These are phyloP conservation scores for Termitomyces heimii DNA, from an alignment of 768 basidiomycete species.

Conservation along the genomic window DNA sequence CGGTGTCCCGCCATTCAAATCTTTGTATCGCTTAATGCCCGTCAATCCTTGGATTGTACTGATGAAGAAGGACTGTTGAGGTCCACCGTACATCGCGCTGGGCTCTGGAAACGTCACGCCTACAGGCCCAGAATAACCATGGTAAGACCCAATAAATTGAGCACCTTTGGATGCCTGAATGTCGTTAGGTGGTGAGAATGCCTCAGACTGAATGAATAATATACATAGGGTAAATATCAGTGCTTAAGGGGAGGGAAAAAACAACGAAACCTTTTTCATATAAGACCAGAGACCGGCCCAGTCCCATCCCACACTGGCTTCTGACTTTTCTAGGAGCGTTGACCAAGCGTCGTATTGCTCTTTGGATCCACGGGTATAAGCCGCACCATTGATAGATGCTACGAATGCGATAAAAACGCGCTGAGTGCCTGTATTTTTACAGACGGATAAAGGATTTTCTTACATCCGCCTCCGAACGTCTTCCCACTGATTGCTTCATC, in stretches of 20 bases:
- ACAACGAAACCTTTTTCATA: conserved; percentile 37
- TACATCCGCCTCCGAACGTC: conserved; percentile 38
- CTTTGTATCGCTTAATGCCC: conserved; percentile 40
- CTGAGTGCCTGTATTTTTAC: not conserved
- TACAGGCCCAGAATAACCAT: conserved; percentile 48
- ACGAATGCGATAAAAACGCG: not conserved
- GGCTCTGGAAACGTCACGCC: conserved; percentile 44
- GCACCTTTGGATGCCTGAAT: conserved; percentile 42
- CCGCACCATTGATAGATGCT: conserved; percentile 45
- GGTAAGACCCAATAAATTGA: conserved; percentile 39
- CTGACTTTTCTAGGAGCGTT: conserved; percentile 29
- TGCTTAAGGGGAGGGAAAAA: not conserved
- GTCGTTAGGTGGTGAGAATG: conserved; percentile 39
- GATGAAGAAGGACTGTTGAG: conserved; percentile 45
- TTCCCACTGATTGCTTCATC: conserved; percentile 28
- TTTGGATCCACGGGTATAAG: conserved; percentile 36
- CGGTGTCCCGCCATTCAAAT: conserved; percentile 50
- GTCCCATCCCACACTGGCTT: conserved; percentile 40
- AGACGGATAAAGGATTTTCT: conserved; percentile 9
- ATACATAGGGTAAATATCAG: not conserved
- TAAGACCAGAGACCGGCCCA: conserved; percentile 37
- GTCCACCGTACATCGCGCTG: conserved; percentile 48
- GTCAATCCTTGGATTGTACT: conserved; percentile 40
- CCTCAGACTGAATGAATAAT: conserved; percentile 30
- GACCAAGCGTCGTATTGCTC: conserved; percentile 41